phyloP scores from a whole-genome alignment of 202 grass and related monocot species.

The Panicum virgatum region DNA sequence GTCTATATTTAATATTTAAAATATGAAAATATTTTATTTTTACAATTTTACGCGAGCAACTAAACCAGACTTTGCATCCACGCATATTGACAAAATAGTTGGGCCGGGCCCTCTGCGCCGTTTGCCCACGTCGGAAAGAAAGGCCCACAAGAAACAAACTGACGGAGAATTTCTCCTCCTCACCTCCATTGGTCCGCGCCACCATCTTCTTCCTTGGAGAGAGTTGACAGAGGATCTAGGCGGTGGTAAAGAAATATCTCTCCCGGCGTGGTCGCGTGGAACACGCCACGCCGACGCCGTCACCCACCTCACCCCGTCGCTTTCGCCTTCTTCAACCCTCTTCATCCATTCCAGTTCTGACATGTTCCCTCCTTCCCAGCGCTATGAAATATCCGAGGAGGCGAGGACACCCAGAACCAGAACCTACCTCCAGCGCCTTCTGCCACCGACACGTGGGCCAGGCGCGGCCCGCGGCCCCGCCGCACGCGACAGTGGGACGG shows the following conservation, averaged over 20 bases:
- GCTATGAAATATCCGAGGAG: slow-evolving; percentile 16
- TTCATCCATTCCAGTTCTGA: neutral
- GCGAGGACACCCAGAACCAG: too few species aligned
- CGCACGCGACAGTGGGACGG: neutral
- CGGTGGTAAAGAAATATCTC: neutral
- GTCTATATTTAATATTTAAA: too few species aligned
- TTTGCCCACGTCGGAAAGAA: neutral
- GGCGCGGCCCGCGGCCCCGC: too few species aligned
- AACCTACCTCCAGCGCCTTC: too few species aligned
- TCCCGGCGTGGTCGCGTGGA: neutral
- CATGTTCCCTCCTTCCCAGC: neutral
- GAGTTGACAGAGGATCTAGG: too few species aligned
- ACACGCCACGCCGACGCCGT: neutral
- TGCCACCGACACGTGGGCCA: neutral
- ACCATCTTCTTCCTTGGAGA: neutral
- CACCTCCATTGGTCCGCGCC: neutral
- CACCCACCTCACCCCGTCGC: neutral
- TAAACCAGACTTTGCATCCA: too few species aligned
- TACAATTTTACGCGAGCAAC: too few species aligned
- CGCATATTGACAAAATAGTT: too few species aligned
- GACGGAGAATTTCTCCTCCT: neutral
- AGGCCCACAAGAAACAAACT: neutral
- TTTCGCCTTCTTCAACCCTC: neutral
- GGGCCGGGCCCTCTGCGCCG: too few species aligned
- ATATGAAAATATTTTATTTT: too few species aligned